These are phyloP conservation scores for Aspergillus ellipticus DNA, from an alignment of 495 filamentous ascomycete species.

Conservation along the genomic window DNA sequence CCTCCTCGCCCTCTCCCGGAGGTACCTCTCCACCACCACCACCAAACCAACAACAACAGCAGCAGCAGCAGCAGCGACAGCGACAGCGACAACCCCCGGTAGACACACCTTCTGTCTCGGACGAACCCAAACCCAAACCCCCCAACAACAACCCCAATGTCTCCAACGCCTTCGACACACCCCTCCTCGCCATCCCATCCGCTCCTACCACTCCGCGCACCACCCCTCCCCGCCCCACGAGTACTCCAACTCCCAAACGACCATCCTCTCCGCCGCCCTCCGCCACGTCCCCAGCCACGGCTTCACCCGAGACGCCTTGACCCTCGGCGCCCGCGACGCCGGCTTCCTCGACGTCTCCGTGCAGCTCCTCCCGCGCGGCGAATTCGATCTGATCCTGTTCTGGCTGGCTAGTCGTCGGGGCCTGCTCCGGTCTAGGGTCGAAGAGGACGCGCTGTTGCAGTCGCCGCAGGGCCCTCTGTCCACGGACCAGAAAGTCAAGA, in stretches of 20 bases:
- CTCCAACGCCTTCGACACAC: constrained; percentile 5
- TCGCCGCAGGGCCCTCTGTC: constrained; percentile 22
- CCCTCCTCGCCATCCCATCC: constrained; percentile 5
- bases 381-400: constrained; percentile 78
- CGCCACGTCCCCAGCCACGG: constrained; percentile 76
- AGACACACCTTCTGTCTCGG: too few relatives aligned
- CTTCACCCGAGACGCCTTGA: constrained; percentile 69
- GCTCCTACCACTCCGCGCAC: constrained; percentile 71
- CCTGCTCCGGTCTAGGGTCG: constrained; percentile 48
- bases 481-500: constrained; percentile 56
- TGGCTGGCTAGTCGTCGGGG: constrained; percentile 69
- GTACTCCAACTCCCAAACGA: constrained; percentile 67
- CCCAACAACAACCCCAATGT: background rate
- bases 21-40: constrained; percentile 2
- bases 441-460: constrained; percentile 33
- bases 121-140: too few relatives aligned
- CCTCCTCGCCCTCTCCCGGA: constrained; percentile 6
- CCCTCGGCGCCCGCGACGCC: constrained; percentile 72
- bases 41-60: background rate
- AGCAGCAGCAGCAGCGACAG: background rate
- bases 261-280: constrained; percentile 78
- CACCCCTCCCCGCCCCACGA: constrained; percentile 46
- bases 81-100: too few relatives aligned
- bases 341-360: constrained; percentile 83
- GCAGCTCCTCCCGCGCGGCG: constrained; percentile 73